Evolutionary conservation across 805 yeast genomes (phyloP).

Genomic region (Saccharomyces eubayanus): DNA sequence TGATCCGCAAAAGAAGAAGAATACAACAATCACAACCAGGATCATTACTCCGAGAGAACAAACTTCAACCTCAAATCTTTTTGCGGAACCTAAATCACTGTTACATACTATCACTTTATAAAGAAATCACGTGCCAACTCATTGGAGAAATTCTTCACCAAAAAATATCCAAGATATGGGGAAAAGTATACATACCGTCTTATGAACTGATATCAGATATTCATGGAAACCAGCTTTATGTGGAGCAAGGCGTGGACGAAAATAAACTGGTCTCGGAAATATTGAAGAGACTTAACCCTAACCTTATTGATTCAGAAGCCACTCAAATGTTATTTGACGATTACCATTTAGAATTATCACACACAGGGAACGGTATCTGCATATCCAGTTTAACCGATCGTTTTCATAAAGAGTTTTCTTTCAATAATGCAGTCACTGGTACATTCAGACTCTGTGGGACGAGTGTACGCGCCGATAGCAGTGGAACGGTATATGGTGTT

Average conservation of each 20-base stretch:
- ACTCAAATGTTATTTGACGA: constrained; percentile 16
- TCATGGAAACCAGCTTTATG: constrained; percentile 26
- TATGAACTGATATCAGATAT: constrained; percentile 20
- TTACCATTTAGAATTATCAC: constrained; percentile 19
- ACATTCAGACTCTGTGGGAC: not conserved
- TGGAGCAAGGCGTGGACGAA: constrained; percentile 22
- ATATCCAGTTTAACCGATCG: constrained; percentile 15
- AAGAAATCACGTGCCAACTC: constrained; percentile 11
- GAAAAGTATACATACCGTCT: constrained; percentile 13
- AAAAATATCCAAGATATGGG: constrained; percentile 8
- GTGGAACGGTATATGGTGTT: not conserved
- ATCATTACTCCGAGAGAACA: not conserved
- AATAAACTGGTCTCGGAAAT: constrained; percentile 15
- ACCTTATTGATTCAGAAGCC: not conserved
- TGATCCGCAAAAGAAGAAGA: not conserved
- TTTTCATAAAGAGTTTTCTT: constrained; percentile 14
- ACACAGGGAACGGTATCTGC: constrained; percentile 17
- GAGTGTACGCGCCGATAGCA: not conserved
- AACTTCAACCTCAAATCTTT: not conserved
- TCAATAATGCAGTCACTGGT: constrained; percentile 13
- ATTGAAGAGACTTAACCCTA: constrained; percentile 6
- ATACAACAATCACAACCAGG: not conserved
- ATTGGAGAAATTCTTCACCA: constrained; percentile 12
- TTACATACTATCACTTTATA: constrained; percentile 12
- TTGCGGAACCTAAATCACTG: not conserved